A percentile compares a stretch with the other conserved stretches of the same genome.
Conservation (phyloP, 257 asterid genomes). For the Gentiana dahurica region DNA sequence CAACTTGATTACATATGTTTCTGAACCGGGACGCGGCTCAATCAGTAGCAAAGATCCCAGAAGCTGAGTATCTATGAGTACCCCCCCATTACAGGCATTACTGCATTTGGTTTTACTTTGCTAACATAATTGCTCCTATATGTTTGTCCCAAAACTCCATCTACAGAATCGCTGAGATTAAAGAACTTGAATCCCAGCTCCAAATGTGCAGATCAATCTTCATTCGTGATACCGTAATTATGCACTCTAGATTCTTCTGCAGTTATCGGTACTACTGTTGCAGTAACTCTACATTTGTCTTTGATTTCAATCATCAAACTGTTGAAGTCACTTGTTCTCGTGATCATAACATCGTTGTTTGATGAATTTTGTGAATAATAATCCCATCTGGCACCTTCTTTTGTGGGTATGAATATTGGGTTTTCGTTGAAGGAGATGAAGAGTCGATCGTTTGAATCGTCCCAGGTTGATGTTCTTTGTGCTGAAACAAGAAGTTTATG, state of each 20-base stretch:
- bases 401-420: conserved; percentile 6
- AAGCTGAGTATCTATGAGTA: too few relatives aligned
- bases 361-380: background rate
- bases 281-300: background rate
- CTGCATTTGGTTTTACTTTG: conserved; percentile 1
- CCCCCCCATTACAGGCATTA: too few relatives aligned
- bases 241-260: conserved; percentile 8
- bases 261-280: background rate
- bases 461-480: conserved; percentile 10
- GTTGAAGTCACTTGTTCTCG: background rate
- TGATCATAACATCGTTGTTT: background rate
- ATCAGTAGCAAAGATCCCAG: too few relatives aligned
- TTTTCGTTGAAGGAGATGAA: conserved; percentile 7
- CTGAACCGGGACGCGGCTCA: too few relatives aligned
- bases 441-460: conserved; percentile 9
- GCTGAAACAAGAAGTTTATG: conserved; percentile 10
- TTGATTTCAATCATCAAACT: background rate
- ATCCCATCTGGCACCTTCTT: conserved; percentile 10
- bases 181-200: conserved; percentile 11
- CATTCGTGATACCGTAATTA: conserved; percentile 6
- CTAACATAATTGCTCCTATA: conserved; percentile 11
- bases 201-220: conserved; percentile 12
- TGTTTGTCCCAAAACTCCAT: conserved; percentile 16
- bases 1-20: too few relatives aligned
- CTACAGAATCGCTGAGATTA: conserved; percentile 4